A percentile compares a stretch with the other conserved stretches of the same genome.
Conservation (phyloP, 441 rosid species). For the Iberis amara region DNA sequence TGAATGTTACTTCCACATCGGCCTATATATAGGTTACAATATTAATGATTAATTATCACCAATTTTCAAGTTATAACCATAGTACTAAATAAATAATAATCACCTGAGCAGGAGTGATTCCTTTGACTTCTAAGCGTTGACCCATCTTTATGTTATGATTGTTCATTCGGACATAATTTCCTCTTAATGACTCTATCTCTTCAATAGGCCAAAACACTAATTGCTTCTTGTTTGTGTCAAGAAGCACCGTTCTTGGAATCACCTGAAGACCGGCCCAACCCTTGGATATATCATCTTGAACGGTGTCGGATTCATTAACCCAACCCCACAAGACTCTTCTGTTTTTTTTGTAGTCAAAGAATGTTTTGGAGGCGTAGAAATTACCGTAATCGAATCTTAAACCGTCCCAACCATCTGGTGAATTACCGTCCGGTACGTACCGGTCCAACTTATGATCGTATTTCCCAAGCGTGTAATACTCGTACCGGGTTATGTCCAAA, state of each 20-base stretch:
- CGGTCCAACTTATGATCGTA: conserved; percentile 39
- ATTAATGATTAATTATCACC: too few species aligned
- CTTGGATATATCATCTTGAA: conserved; percentile 33
- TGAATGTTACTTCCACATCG: conserved; percentile 76
- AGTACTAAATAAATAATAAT: too few species aligned
- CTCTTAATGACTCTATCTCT: conserved; percentile 54
- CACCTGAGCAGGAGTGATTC: conserved; percentile 63
- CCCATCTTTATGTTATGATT: conserved; percentile 37
- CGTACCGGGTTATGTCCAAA: conserved; percentile 62
- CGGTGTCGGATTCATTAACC: conserved; percentile 74
- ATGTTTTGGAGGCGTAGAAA: conserved; percentile 78
- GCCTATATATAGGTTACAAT: conserved; percentile 22
- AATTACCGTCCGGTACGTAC: conserved; percentile 45
- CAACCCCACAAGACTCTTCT: conserved; percentile 83
- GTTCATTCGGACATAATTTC: conserved; percentile 30
- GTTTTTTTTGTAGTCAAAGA: conserved; percentile 51
- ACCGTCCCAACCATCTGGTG: conserved; percentile 70
- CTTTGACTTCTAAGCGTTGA: conserved; percentile 43
- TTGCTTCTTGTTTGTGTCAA: conserved; percentile 52
- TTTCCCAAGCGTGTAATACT: conserved; percentile 66
- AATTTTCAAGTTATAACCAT: not conserved
- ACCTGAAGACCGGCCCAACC: conserved; percentile 97
- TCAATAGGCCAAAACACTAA: conserved; percentile 64
- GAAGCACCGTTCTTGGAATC: conserved; percentile 68
- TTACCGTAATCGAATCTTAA: conserved; percentile 78